Evolutionary conservation across 805 yeast species (phyloP), one percentile per base, ranked within the genome.

Genomic region (Wickerhamiella qilinensis): DNA sequence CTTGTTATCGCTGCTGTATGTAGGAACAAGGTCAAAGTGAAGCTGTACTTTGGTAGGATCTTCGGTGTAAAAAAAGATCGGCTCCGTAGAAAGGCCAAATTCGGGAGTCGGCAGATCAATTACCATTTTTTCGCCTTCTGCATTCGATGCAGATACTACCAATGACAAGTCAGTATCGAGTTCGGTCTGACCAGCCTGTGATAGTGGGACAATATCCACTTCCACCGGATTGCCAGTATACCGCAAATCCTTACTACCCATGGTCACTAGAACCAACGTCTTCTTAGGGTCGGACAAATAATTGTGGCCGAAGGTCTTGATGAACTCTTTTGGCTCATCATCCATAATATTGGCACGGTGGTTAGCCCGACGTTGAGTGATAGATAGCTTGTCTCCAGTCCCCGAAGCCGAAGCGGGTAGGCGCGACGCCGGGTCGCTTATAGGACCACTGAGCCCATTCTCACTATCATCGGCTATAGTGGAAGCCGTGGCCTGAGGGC

Each of bases 11-110:
- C 58, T 49, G 33, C 47, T 42, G 56, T 84, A 85, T 0, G 96
- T 83, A 19, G 95, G 94, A 15, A 86, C 84, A 40, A 86, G 69
- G 56, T 88, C 97, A 58, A 88, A 88, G 29, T 73, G 71, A 28
- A 88, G 56, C 38, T 76, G 71, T 28, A 68, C 58, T 8, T 53
- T 45, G n/a, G 35, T 20, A 9, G 46, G 41, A 9, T 49, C 44
- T 73, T 62, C 57, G 38, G 68, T 68, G 43, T 75, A 75, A 59
- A 88, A 83, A 7, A 77, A 64, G 31, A 88, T 69, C 2, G 94
- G 88, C 40, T 71, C 78, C 8, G 68, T 57, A 8, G 66, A 48
- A 21, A 53, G 52, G 43, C 75, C 83, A 37, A 71, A 77, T 48
- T 81, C 93, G 51, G 85, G 91, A 31, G 82, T 59, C 2, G 96